Percentiles rank a stretch among this genome's conserved stretches.
phyloP scores from a whole-genome alignment of 306 rosid species.

The Mimosa bimucronata region DNA sequence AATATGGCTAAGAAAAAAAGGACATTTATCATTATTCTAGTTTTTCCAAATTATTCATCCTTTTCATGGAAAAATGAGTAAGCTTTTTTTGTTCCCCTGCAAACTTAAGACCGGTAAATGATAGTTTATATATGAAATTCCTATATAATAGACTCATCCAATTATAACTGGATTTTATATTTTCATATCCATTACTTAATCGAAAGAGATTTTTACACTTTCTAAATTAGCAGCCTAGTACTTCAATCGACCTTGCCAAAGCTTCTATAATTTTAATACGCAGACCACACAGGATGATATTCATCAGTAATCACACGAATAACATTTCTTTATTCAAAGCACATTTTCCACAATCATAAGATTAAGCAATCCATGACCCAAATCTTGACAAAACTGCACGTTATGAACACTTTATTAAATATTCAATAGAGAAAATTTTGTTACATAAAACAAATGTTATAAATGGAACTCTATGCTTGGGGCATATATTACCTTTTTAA shows the following conservation, averaged over 20 bases:
- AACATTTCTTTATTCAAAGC: background rate
- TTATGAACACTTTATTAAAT: background rate
- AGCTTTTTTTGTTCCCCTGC: background rate
- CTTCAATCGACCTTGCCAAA: too few relatives aligned
- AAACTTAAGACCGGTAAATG: conserved; percentile 12
- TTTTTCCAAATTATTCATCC: background rate
- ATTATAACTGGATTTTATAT: too few relatives aligned
- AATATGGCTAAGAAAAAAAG: background rate
- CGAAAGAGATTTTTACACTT: too few relatives aligned
- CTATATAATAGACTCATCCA: too few relatives aligned
- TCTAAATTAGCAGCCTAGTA: too few relatives aligned
- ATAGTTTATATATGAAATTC: too few relatives aligned
- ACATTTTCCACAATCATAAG: background rate
- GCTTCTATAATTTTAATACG: too few relatives aligned
- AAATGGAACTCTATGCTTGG: conserved; percentile 44
- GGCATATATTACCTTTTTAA: conserved; percentile 36
- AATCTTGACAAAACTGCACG: conserved; percentile 22
- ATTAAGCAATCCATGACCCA: background rate
- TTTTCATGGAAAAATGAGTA: background rate
- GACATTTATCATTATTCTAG: background rate
- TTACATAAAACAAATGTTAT: too few relatives aligned
- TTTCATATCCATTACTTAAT: too few relatives aligned
- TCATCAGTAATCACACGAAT: conserved; percentile 13
- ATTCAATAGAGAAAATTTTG: conserved; percentile 29
- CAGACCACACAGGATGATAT: conserved; percentile 1